Evolutionary conservation across 2,329 filamentous ascomycete genomes (phyloP), one percentile per base, ranked within the genome.

Genomic region (Tetracladium maxilliforme): DNA sequence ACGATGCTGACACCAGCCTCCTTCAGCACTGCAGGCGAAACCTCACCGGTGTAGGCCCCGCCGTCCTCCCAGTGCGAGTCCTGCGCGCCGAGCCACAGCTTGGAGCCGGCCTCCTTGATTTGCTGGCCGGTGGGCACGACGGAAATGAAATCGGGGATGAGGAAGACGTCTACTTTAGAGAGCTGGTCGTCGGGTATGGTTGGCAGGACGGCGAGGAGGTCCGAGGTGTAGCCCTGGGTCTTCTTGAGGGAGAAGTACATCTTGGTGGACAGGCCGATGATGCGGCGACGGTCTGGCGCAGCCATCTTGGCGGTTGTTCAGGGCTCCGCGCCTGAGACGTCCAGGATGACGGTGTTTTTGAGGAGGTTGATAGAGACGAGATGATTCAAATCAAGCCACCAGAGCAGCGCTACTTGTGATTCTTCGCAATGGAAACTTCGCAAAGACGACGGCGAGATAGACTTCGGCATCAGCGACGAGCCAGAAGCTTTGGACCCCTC

Each of bases 1-100:
- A 90, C 74, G 24, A 92, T 65, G 11, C 57, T 60, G 24, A 71
- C 78, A 20, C 80, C 80, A 1, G 78, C 60, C 29, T 77, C 67
- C 24, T 58, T 54, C 14, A 92, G 58, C 3, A 73, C 67, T 5
- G 64, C 46, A 0, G 82, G 74, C 6, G 77, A 83, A 16, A 86
- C 66, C 40, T 83, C 77, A 27, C 82, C 82, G 0, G 82, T 92
- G 45, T 69, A 84, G 2, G 82, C 67, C 30, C 83, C 82, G 22
- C 52, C 48, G 38, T 78, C 64, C 34, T 81, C 70, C 57, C 63
- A 69, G 50, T 72, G 74, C 34, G 68, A 70, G 49, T 90, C 75
- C 46, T 92, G 82, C 1, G 81, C 82, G 28, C 82, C 83, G 14
- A 78, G 56, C 22, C 66, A 53, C 41, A 87, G 50, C 27, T 51